Evolutionary conservation across 2,329 filamentous ascomycete species (phyloP).

Genomic region (Aspergillus sp.): DNA sequence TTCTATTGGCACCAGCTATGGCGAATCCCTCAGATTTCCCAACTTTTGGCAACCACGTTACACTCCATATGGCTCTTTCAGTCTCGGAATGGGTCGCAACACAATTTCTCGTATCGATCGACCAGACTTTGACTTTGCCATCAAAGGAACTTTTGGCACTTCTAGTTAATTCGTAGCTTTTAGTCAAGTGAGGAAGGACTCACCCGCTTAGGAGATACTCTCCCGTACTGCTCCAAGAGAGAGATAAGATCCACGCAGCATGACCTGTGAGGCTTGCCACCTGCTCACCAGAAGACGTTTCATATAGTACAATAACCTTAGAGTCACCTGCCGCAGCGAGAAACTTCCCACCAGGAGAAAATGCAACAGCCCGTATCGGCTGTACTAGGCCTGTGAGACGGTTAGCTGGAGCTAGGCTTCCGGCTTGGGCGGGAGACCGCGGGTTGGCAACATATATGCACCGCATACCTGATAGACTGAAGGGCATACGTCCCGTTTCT

Average conservation of each 20-base stretch:
- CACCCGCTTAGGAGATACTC: slow-evolving; percentile 84
- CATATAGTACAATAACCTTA: slow-evolving; percentile 84
- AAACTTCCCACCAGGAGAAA: slow-evolving; percentile 80
- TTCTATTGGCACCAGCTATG: slow-evolving; percentile 73
- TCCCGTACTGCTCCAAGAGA: slow-evolving; percentile 92
- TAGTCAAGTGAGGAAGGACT: slow-evolving; percentile 21
- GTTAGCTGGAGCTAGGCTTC: slow-evolving; percentile 18
- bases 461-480: slow-evolving; percentile 74
- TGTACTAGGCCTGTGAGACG: slow-evolving; percentile 72
- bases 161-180: slow-evolving; percentile 6
- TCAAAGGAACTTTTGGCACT: slow-evolving; percentile 65
- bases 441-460: not conserved
- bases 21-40: slow-evolving; percentile 67
- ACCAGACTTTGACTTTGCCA: slow-evolving; percentile 96
- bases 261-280: slow-evolving; percentile 80
- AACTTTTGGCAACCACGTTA: slow-evolving; percentile 78
- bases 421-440: not conserved
- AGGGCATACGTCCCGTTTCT: slow-evolving; percentile 77
- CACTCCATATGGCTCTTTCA: slow-evolving; percentile 79
- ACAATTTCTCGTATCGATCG: slow-evolving; percentile 75
- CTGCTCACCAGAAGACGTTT: slow-evolving; percentile 88
- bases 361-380: slow-evolving; percentile 79
- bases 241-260: slow-evolving; percentile 80
- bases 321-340: slow-evolving; percentile 90
- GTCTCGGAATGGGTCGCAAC: slow-evolving; percentile 94